Conservation (phyloP, 2,329 filamentous ascomycete species). For the Monilinia vaccinii-corymbosi region DNA sequence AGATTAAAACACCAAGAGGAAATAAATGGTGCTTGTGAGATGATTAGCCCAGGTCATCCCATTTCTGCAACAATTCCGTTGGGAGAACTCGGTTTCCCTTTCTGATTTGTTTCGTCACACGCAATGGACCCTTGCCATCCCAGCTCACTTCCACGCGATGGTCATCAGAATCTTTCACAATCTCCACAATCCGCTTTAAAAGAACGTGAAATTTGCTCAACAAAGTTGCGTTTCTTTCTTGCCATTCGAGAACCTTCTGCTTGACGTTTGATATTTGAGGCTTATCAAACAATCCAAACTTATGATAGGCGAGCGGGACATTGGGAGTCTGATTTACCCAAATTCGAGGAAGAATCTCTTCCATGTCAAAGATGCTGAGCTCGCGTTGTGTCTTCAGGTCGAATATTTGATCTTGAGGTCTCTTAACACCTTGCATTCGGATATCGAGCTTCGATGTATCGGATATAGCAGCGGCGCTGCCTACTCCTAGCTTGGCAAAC, state of each 20-base stretch:
- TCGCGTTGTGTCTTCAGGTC: conserved; percentile 38
- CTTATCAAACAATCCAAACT: conserved; percentile 33
- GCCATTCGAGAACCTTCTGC: conserved; percentile 14
- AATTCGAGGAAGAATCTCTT: conserved; percentile 35
- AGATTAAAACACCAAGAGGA: not conserved
- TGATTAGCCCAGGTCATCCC: not conserved
- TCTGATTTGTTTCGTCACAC: conserved; percentile 19
- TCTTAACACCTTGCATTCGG: conserved; percentile 29
- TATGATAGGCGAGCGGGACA: conserved; percentile 43
- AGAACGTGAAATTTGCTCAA: conserved; percentile 19
- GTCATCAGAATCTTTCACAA: conserved; percentile 15
- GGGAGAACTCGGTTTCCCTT: conserved; percentile 19
- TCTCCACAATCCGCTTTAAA: conserved; percentile 19
- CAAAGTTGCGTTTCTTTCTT: conserved; percentile 12
- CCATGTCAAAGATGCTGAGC: conserved; percentile 14
- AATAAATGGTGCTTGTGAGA: not conserved
- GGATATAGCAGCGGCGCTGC: conserved; percentile 28
- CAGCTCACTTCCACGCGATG: conserved; percentile 13
- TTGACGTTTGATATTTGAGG: conserved; percentile 14
- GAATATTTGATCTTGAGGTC: conserved; percentile 26
- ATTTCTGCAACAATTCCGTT: conserved; percentile 14
- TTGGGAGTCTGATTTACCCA: conserved; percentile 44
- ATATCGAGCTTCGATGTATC: conserved; percentile 29
- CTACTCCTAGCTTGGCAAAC: conserved; percentile 1
- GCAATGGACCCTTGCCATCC: conserved; percentile 13